A percentile compares a stretch with the other conserved stretches of the same genome.
Conservation (phyloP, 2,329 filamentous ascomycete genomes). For the Cercospora janseana region DNA sequence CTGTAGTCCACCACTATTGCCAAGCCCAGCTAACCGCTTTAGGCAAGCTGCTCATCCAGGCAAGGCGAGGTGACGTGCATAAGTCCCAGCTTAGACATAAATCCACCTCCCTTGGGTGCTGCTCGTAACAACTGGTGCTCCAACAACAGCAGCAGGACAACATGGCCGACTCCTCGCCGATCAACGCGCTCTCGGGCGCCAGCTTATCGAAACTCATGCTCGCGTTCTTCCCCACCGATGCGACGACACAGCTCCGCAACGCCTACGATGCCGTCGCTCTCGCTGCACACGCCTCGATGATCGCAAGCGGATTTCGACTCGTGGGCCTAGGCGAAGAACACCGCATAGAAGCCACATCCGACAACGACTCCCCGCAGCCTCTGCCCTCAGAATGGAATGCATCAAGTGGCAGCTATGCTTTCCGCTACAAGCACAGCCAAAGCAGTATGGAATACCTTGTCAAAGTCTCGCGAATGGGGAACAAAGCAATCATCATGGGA, state of each 20-base stretch:
- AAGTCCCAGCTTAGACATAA: constrained; percentile 1
- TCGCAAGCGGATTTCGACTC: constrained; percentile 74
- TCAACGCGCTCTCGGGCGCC: constrained; percentile 46
- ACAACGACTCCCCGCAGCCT: constrained; percentile 52
- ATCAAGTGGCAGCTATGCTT: constrained; percentile 67
- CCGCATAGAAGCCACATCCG: constrained; percentile 48
- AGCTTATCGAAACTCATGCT: constrained; percentile 47
- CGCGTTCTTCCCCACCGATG: constrained; percentile 42
- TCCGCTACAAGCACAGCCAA: constrained; percentile 82
- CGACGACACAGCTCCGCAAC: constrained; percentile 55
- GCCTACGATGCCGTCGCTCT: constrained; percentile 81
- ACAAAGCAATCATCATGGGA: constrained; percentile 79
- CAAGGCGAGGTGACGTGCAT: constrained; percentile 7
- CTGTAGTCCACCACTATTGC: no score
- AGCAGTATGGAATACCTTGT: constrained; percentile 81
- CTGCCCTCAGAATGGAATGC: constrained; percentile 80
- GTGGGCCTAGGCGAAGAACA: constrained; percentile 83
- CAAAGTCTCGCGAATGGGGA: constrained; percentile 76
- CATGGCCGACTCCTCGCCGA: constrained; percentile 21
- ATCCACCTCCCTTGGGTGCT: neutral
- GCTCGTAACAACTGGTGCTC: neutral
- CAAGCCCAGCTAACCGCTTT: no score
- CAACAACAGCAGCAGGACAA: neutral
- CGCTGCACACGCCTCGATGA: constrained; percentile 79
- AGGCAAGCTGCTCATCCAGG: no score